phyloP scores from a whole-genome alignment of 1,284 basidiomycete species.

The Ustilago nuda region DNA sequence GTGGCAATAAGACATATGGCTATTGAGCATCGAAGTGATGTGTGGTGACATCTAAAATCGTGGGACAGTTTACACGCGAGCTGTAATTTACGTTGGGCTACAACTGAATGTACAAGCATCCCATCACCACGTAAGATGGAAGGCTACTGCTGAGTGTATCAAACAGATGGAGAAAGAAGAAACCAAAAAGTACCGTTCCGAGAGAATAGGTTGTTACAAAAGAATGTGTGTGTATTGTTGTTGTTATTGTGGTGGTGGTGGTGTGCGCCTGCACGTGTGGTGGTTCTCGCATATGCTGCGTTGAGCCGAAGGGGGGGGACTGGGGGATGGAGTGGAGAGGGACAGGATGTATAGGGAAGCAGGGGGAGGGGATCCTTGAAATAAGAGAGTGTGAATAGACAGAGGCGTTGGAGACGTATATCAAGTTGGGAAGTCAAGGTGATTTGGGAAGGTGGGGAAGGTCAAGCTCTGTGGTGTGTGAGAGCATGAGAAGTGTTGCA shows the following conservation, averaged over 20 bases:
- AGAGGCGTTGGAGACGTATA: neutral
- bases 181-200: constrained; percentile 6
- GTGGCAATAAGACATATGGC: too few relatives aligned
- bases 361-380: neutral
- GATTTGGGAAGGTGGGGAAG: neutral
- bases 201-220: neutral
- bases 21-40: too few relatives aligned
- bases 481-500: neutral
- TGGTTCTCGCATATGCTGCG: constrained; percentile 1
- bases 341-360: neutral
- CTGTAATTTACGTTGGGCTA: constrained; percentile 7
- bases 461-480: neutral
- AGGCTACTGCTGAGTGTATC: neutral
- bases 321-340: neutral
- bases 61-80: too few relatives aligned
- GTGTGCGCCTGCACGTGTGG: constrained; percentile 12
- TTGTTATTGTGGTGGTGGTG: neutral
- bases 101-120: constrained; percentile 19
- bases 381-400: constrained; percentile 4
- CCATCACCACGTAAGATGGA: neutral
- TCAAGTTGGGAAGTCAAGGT: constrained; percentile 9
- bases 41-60: too few relatives aligned
- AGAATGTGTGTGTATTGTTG: constrained; percentile 3
- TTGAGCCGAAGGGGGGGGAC: neutral
- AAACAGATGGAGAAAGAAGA: constrained; percentile 6